phyloP scores from a whole-genome alignment of 148 eudicot species.

The Rhododendron simsii region DNA sequence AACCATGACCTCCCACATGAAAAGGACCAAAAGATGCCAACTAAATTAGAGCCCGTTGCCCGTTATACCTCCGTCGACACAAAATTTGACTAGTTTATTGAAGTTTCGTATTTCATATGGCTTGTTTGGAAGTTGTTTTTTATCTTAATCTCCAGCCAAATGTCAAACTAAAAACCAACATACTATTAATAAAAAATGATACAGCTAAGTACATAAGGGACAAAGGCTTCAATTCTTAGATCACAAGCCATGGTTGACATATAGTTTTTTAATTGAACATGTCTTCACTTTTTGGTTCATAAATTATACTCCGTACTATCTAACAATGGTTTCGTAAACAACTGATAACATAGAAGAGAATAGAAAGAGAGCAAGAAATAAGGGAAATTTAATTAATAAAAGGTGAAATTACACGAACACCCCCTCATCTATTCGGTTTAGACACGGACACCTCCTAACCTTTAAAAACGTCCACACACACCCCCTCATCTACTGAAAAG shows the following conservation, averaged over 20 bases:
- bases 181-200: neutral
- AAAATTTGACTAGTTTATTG: neutral
- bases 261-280: neutral
- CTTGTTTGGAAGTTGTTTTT: neutral
- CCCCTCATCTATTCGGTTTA: too few relatives aligned
- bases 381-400: too few relatives aligned
- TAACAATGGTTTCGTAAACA: neutral
- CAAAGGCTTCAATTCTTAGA: neutral
- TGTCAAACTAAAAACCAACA: neutral
- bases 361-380: neutral
- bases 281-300: neutral
- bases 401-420: too few relatives aligned
- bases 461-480: too few relatives aligned
- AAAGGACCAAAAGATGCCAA: too few relatives aligned
- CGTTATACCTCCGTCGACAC: neutral
- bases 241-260: neutral
- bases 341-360: neutral
- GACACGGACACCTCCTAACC: too few relatives aligned
- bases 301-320: too few relatives aligned
- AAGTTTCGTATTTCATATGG: neutral
- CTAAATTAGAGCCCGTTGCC: fast-evolving
- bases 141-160: neutral
- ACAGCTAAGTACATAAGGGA: neutral
- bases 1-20: too few relatives aligned
- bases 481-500: too few relatives aligned